Base-by-base conservation (phyloP, 352 stramenopile genomes). In the Discostella stelligera region DNA sequence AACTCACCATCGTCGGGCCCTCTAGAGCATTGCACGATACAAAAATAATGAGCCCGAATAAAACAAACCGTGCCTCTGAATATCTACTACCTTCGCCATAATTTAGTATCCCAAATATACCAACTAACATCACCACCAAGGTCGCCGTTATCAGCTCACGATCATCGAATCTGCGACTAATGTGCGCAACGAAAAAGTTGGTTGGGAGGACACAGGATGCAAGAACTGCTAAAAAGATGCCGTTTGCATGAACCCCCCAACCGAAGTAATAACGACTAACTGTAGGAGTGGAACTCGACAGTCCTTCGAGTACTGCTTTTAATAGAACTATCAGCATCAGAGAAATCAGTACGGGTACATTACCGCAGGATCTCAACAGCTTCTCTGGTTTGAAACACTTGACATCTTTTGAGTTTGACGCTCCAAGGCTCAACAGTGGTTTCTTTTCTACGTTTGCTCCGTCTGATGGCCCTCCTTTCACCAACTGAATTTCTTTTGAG, bases 201-300 rank as follows among this genome's bases (percentile, higher is more conserved):
- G 93, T 95, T 16, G 95, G 95, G 71, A 98, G 96, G 91, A 97
- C 96, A 50, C 97, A 85, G 46, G 96, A 79, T 7, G 93, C 94
- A 13, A 97, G 77, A 21, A 93, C 87, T 25, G 94, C 93, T 54
- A 98, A 83, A 72, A 96, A 97, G 30, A 95, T 84, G 18, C 94
- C 95, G 54, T 91, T 93, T 50, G 91, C 82, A 41, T 87, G 94
- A 25, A 91, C 93, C 66, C 89, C 87, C 95, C 95, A 98, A 9
- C 86, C 80, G 78, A 98, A 98, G 71, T 98, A 96, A 48, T 75
- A 86, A 44, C 91, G 94, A 75, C 95, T 93, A 1, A 95, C 87
- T 50, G 95, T 94, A 10, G 90, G 93, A 66, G 94, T 94, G 37
- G 82, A 91, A 50, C 93, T 97, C 58, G 96, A 91, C 18, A 97